These are phyloP conservation scores for Babesia ovata DNA, from an alignment of 169 alveolate species.

Conservation along the genomic window DNA sequence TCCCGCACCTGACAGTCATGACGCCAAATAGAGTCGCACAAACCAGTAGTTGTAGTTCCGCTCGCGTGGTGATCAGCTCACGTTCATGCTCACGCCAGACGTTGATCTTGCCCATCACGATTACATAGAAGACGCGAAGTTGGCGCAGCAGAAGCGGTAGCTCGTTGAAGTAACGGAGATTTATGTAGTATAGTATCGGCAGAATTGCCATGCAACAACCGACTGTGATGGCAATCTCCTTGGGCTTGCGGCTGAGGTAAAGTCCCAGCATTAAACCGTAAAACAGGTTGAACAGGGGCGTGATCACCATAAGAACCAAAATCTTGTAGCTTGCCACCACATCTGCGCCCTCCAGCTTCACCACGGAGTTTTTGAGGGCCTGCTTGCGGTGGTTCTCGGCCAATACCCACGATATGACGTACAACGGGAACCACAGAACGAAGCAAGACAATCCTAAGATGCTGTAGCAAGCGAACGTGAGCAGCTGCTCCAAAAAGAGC, in stretches of 20 bases:
- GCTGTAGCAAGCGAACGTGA: conserved; percentile 71
- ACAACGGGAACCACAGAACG: conserved; percentile 87
- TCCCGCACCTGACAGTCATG: conserved; percentile 55
- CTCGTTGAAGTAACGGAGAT: conserved; percentile 75
- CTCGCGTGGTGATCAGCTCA: conserved; percentile 82
- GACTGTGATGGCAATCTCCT: conserved; percentile 57
- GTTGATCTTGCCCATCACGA: conserved; percentile 79
- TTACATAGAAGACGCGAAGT: conserved; percentile 69
- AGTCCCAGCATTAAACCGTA: conserved; percentile 83
- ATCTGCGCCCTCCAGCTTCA: conserved; percentile 86
- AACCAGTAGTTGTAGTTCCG: conserved; percentile 82
- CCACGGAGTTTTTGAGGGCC: conserved; percentile 81
- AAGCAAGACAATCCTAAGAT: conserved; percentile 83
- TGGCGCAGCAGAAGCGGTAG: conserved; percentile 77
- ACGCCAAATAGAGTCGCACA: background rate
- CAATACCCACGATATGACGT: conserved; percentile 77
- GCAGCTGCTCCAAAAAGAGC: conserved; percentile 74
- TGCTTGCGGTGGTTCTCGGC: conserved; percentile 87
- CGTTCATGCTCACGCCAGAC: conserved; percentile 87
- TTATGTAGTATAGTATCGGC: conserved; percentile 73
- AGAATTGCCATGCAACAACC: conserved; percentile 62
- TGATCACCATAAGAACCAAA: conserved; percentile 83
- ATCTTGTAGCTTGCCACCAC: conserved; percentile 88
- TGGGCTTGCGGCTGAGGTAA: conserved; percentile 54
- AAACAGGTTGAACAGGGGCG: conserved; percentile 82